phyloP scores from a whole-genome alignment of 2,329 filamentous ascomycete genomes.

The Leptographium flavum region DNA sequence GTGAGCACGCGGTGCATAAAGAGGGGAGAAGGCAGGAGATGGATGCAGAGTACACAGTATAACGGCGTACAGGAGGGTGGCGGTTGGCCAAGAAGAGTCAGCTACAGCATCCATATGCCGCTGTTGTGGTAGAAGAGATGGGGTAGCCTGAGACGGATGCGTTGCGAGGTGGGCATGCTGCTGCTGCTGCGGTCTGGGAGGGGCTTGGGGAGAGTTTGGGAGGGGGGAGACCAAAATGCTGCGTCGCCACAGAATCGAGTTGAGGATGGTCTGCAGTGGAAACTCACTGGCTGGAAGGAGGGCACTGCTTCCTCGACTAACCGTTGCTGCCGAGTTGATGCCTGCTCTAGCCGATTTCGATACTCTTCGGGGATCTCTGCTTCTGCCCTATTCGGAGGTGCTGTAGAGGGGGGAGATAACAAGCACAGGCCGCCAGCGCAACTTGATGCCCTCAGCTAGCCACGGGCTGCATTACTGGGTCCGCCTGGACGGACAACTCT shows the following conservation, averaged over 20 bases:
- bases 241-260: no score
- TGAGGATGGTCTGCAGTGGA: no score
- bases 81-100: neutral
- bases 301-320: no score
- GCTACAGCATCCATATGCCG: neutral
- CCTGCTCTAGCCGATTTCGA: no score
- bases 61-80: slow-evolving; percentile 7
- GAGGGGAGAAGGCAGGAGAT: neutral
- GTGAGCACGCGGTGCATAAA: slow-evolving; percentile 4
- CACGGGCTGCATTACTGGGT: neutral
- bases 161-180: neutral
- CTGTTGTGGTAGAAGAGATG: neutral
- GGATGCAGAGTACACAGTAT: slow-evolving; percentile 8
- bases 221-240: neutral
- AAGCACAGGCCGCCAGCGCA: neutral
- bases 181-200: neutral
- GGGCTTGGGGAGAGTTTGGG: no score
- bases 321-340: no score
- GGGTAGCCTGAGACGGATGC: neutral
- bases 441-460: neutral
- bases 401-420: no score
- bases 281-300: no score
- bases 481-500: no score
- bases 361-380: no score
- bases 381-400: no score